Conservation (phyloP, 2,329 filamentous ascomycete genomes). For the Arthrobotrys conoides region DNA sequence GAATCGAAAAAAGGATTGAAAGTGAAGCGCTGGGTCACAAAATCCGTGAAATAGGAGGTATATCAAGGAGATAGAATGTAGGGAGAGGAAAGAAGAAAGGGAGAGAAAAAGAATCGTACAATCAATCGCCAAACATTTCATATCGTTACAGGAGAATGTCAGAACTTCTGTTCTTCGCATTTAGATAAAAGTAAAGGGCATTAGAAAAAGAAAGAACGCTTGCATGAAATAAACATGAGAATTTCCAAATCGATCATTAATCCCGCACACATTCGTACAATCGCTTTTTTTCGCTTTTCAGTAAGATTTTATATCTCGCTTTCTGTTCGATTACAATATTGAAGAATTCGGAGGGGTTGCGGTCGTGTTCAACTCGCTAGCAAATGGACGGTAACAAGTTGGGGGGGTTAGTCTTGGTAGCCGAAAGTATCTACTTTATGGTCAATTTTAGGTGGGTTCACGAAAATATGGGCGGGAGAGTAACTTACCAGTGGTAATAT, state of each 20-base stretch:
- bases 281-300: conserved; percentile 47
- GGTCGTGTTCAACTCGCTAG: conserved; percentile 19
- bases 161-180: conserved; percentile 11
- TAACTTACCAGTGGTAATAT: conserved; percentile 58
- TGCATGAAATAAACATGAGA: conserved; percentile 19
- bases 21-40: conserved; percentile 8
- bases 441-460: conserved; percentile 33
- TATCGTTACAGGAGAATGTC: conserved; percentile 43
- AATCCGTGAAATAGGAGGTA: conserved; percentile 9
- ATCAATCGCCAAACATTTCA: conserved; percentile 42
- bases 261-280: conserved; percentile 22
- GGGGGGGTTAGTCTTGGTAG: conserved; percentile 47
- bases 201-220: conserved; percentile 19
- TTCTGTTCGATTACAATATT: conserved; percentile 30
- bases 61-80: conserved; percentile 16
- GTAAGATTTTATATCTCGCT: background rate
- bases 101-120: conserved; percentile 21
- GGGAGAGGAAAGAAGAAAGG: conserved; percentile 15
- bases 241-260: conserved; percentile 15
- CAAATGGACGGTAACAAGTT: conserved; percentile 2
- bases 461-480: background rate
- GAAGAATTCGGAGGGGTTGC: background rate
- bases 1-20: background rate
- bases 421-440: conserved; percentile 56
- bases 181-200: conserved; percentile 19